Conservation (phyloP, 371 early-diverging fungal species). For the Mucor piriformis region DNA sequence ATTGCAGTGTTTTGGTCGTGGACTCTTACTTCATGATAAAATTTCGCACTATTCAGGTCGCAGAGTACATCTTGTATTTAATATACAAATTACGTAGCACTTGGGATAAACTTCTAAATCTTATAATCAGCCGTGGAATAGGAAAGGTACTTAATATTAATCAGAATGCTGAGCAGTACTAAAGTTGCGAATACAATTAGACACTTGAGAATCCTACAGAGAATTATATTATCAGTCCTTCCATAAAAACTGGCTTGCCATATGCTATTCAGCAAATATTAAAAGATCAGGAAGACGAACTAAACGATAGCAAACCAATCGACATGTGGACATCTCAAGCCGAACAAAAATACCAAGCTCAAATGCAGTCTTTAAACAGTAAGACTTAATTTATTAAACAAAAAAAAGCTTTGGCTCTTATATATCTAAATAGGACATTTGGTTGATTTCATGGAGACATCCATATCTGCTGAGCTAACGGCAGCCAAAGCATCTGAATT, state of each 20-base stretch:
- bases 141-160: conserved; percentile 23
- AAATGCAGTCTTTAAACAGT: conserved; percentile 34
- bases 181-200: neutral
- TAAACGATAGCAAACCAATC: neutral
- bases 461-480: conserved; percentile 46
- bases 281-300: conserved; percentile 18
- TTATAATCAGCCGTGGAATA: conserved; percentile 37
- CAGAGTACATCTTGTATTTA: conserved; percentile 36
- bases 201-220: conserved; percentile 12
- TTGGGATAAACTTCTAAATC: conserved; percentile 34
- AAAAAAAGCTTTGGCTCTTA: neutral
- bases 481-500: conserved; percentile 48
- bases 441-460: conserved; percentile 39
- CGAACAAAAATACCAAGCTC: conserved; percentile 29
- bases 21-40: conserved; percentile 61
- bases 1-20: conserved; percentile 58
- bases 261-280: conserved; percentile 36
- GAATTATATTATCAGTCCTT: conserved; percentile 24
- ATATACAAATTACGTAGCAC: conserved; percentile 33
- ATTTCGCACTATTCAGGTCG: conserved; percentile 51
- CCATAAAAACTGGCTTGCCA: conserved; percentile 26
- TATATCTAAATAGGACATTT: conserved; percentile 30
- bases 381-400: neutral
- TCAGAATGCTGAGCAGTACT: neutral
- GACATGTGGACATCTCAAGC: conserved; percentile 45